Evolutionary conservation across 139 green algal species (phyloP).

Genomic region (Mesotaenium endlicherianum): DNA sequence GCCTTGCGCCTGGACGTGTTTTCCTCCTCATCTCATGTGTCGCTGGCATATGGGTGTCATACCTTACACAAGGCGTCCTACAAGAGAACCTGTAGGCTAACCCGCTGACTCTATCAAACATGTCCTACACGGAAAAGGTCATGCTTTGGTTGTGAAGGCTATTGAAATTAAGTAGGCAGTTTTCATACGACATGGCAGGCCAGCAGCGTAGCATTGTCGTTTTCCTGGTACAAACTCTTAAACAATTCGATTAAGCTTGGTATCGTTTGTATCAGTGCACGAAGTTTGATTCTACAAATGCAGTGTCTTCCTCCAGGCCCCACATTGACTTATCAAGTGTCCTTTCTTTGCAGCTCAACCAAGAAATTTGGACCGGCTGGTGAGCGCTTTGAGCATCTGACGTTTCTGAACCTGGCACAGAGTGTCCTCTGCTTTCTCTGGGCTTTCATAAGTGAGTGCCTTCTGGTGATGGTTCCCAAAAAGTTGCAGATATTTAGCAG

Average conservation of each 20-base stretch:
- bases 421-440: constrained; percentile 78
- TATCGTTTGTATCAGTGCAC: background rate
- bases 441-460: constrained; percentile 59
- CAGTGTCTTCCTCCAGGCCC: background rate
- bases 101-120: background rate
- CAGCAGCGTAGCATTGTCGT: background rate
- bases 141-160: background rate
- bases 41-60: constrained; percentile 85
- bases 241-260: background rate
- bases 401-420: constrained; percentile 84
- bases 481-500: no score
- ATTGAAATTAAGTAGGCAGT: background rate
- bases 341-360: constrained; percentile 55
- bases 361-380: constrained; percentile 67
- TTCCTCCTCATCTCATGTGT: constrained; percentile 65
- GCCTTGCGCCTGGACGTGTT: no score
- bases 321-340: background rate
- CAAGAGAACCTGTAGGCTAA: constrained; percentile 72
- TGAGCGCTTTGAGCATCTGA: constrained; percentile 79
- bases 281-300: background rate
- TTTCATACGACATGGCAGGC: background rate
- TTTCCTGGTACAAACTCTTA: background rate
- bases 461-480: constrained; percentile 49
- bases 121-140: background rate
- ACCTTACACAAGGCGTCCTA: constrained; percentile 86